Conservation (phyloP, 2,329 filamentous ascomycete genomes). For the Lachnellula arida region DNA sequence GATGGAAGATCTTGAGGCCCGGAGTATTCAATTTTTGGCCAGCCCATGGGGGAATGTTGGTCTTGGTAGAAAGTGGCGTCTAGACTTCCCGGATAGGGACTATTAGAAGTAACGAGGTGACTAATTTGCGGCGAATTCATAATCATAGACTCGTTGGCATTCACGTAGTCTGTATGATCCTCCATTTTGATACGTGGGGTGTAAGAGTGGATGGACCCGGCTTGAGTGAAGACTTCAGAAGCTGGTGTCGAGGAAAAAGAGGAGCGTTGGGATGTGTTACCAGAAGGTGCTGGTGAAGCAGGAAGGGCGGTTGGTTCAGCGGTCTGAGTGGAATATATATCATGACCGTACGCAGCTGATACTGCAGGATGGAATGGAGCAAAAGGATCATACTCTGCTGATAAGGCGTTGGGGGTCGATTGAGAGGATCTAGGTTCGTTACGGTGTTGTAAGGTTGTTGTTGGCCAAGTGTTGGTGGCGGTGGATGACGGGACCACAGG, state of each 20-base stretch:
- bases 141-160: conserved; percentile 21
- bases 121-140: conserved; percentile 24
- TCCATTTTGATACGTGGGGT: conserved; percentile 32
- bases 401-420: conserved; percentile 40
- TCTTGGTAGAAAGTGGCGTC: conserved; percentile 28
- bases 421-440: conserved; percentile 25
- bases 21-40: conserved; percentile 28
- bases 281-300: conserved; percentile 28
- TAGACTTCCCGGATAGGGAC: conserved; percentile 26
- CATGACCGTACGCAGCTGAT: conserved; percentile 41
- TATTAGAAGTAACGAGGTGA: conserved; percentile 21
- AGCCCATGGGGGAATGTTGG: conserved; percentile 20
- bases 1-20: conserved; percentile 24
- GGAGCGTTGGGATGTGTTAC: conserved; percentile 30
- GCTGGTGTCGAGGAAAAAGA: conserved; percentile 32
- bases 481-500: conserved; percentile 20
- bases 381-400: conserved; percentile 49
- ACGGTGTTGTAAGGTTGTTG: conserved; percentile 21
- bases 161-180: conserved; percentile 26
- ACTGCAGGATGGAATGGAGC: conserved; percentile 41
- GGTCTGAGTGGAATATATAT: conserved; percentile 41
- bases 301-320: conserved; percentile 31
- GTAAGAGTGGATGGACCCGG: conserved; percentile 28
- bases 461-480: conserved; percentile 26
- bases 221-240: conserved; percentile 30